Base-by-base conservation (phyloP, 2,329 filamentous ascomycete genomes). In the Epichloe sibirici region DNA sequence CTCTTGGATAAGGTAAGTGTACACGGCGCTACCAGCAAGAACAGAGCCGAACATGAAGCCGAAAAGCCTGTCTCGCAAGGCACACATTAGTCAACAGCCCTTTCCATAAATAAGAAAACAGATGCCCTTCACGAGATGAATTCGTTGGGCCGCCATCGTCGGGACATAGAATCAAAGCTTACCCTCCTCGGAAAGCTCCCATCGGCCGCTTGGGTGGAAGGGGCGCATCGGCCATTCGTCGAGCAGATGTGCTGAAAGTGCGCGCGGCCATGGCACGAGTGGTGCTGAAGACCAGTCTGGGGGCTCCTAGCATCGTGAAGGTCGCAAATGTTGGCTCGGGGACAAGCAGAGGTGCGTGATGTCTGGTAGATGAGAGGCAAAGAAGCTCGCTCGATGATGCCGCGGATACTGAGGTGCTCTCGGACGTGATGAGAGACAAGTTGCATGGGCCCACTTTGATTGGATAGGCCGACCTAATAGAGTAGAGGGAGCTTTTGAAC, bases 1-100 rank as follows among this genome's bases (percentile, higher is more conserved):
- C 70, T 97, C 90, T 67, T 91, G 83, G 62, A 97, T 74, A 59
- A 95, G 81, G 69, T 97, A 97, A 69, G 88, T 90, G 74, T 96
- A 97, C 62, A 94, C 86, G 54, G 82, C 85, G 50, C 79, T 80
- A 62, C 89, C 90, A 45, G 90, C 84, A 50, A 89, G 74, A 46
- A 86, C 84, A 57, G 86, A 83, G 59, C 91, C 91, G 57, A 93
- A 76, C 49, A 97, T 82, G 75, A 97, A 97, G 50, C 91, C 91
- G 63, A 95, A 89, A 55, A 96, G 74, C 54, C 91, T 96, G 45
- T 6, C 61, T 53, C 13, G 15, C 13, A n/a, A 15, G 15, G 15
- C 23, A 45, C 15, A 48, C 11, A 21, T 48, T 28, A 31, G 46
- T 31, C 17, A 13, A 25, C 7, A 12, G 4, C 3, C 12, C 23